Evolutionary conservation across 805 yeast species (phyloP).

Genomic region (Cyberlindnera lachancei): DNA sequence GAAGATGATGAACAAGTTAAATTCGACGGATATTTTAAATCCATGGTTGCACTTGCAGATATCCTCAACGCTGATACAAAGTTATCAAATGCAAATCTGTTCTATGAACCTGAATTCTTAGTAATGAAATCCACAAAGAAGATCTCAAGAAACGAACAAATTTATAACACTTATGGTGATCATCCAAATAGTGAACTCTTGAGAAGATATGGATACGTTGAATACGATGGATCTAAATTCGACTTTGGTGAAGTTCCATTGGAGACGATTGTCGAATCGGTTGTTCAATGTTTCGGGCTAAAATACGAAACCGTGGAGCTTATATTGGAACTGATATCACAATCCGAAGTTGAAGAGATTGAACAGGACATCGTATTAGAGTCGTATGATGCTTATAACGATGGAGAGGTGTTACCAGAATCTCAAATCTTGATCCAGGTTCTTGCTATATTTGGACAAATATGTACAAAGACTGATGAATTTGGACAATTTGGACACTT

Average conservation of each 20-base stretch:
- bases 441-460: slow-evolving; percentile 31
- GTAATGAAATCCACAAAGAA: slow-evolving; percentile 64
- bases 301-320: slow-evolving; percentile 27
- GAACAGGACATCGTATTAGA: slow-evolving; percentile 39
- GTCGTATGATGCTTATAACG: slow-evolving; percentile 52
- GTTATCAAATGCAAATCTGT: slow-evolving; percentile 66
- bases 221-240: slow-evolving; percentile 56
- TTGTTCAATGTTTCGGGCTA: slow-evolving; percentile 30
- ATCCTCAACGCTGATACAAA: slow-evolving; percentile 80
- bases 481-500: no score
- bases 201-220: slow-evolving; percentile 89
- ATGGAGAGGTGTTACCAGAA: slow-evolving; percentile 58
- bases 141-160: slow-evolving; percentile 62
- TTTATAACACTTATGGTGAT: slow-evolving; percentile 85
- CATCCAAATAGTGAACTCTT: slow-evolving; percentile 86
- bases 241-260: slow-evolving; percentile 77
- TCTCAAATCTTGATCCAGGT: slow-evolving; percentile 46
- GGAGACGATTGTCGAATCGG: slow-evolving; percentile 15
- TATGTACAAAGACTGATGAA: no score
- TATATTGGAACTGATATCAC: slow-evolving; percentile 20
- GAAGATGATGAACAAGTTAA: slow-evolving; percentile 32
- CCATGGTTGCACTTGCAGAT: slow-evolving; percentile 93
- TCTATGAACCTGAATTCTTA: slow-evolving; percentile 38
- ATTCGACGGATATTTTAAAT: slow-evolving; percentile 45
- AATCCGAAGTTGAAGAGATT: slow-evolving; percentile 28